Conservation (phyloP, 208 protist genomes). For the Dictyostelium gargantuum region DNA sequence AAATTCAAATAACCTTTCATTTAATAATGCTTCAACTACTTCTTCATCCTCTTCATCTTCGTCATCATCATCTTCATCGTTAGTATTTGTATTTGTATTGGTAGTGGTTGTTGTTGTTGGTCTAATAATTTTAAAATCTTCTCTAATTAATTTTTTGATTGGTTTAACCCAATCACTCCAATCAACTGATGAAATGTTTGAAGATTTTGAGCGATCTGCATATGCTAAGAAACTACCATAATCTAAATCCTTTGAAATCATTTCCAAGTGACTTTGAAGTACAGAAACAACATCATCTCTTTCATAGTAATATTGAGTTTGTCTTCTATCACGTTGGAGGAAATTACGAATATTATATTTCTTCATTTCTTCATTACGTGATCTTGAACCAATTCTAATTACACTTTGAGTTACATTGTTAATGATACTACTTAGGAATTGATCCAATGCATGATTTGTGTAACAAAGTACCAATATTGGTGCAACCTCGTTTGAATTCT, state of each 20-base stretch:
- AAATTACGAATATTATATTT: constrained; percentile 66
- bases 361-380: constrained; percentile 26
- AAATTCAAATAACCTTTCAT: not conserved
- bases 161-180: not conserved
- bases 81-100: no score
- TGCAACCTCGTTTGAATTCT: not conserved
- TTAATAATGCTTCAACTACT: not conserved
- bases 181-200: not conserved
- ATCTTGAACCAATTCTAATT: constrained; percentile 74
- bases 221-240: not conserved
- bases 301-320: not conserved
- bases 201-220: not conserved
- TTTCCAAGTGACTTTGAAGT: not conserved
- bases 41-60: constrained; percentile 56
- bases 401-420: constrained; percentile 59
- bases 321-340: not conserved
- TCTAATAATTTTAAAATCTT: not conserved
- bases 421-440: constrained; percentile 69
- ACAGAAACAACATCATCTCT: not conserved
- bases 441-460: constrained; percentile 85
- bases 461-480: constrained; percentile 79
- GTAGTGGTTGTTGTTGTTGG: not conserved
- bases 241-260: not conserved
- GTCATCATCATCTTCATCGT: not conserved
- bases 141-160: not conserved